Base-by-base conservation (phyloP, 2,329 filamentous ascomycete genomes). In the Cladophialophora chaetospira region DNA sequence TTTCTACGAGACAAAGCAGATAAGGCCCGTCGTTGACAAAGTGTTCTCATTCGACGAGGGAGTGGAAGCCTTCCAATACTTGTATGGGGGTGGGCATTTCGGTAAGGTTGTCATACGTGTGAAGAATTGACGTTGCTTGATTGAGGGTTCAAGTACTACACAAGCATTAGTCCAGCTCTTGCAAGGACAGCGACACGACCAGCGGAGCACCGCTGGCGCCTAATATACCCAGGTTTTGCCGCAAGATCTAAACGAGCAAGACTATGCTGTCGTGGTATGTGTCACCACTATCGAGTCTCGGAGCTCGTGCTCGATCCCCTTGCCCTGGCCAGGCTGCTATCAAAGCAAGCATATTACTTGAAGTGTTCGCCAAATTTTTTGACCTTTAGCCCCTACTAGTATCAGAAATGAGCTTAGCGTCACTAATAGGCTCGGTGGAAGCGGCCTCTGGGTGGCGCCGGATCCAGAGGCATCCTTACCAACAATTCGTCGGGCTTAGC, bases 51-150 rank as follows among this genome's bases (percentile, higher is more conserved):
- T 77, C 55, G 70, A 75, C 1, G 56, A 76, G 51, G 69, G 73
- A 0, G 72, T 75, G 5, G 73, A 76, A 49, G 75, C 76, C 0
- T 61, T 77, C 31, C 65, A 75, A 46, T 73, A 71, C 62, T 56
- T 77, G 15, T 77, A 72, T 71, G 66, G 74, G 60, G 75, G 75
- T 0, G 72, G 68, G n/a, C 73, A 77, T 55, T 66, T 78, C 50
- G 75, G 74, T 11, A 77, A 78, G 64, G 59, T 77, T 44, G 70
- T 76, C 9, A 63, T 65, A 21, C 52, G 33, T 15, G 56, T 63
- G 9, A 57, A 54, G 29, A 4, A 10, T n/a, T 52, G 36, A 55
- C 19, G 36, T n/a, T 6, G 2, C 8, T 3, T 3, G 35, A 40
- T n/a, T n/a, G 36, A 40, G 6, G 17, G 36, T 40, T 19, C 36